A percentile compares a stretch with the other conserved stretches of the same genome.
phyloP scores from a whole-genome alignment of 495 filamentous ascomycete species.

The Aspergillus baeticus region DNA sequence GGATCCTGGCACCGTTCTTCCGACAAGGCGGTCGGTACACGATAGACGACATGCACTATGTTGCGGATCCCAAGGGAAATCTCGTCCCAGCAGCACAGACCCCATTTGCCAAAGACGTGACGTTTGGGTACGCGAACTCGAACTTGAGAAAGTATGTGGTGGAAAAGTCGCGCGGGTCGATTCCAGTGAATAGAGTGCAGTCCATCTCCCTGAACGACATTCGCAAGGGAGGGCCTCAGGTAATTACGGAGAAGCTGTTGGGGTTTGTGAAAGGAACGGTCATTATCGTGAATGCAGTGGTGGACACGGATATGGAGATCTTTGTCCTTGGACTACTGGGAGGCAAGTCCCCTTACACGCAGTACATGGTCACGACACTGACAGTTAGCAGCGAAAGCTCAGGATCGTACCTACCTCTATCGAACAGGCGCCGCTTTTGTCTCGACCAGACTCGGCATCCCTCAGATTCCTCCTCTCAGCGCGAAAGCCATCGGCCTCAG shows the following conservation, averaged over 20 bases:
- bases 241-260: not conserved
- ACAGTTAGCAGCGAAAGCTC: not conserved
- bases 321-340: conserved; percentile 1
- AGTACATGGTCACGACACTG: not conserved
- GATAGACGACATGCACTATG: not conserved
- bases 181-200: not conserved
- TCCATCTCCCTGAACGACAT: not conserved
- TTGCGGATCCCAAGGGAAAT: not conserved
- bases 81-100: not conserved
- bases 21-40: not conserved
- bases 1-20: conserved; percentile 1
- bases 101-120: not conserved
- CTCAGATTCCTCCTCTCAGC: not conserved
- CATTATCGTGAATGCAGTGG: conserved; percentile 1
- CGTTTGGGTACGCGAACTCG: not conserved
- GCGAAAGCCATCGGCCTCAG: not conserved
- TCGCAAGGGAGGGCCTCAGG: not conserved
- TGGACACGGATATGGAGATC: conserved; percentile 4
- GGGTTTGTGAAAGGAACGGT: not conserved
- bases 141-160: conserved; percentile 1
- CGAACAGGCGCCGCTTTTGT: conserved; percentile 1
- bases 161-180: conserved; percentile 1
- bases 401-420: not conserved
- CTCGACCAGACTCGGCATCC: not conserved
- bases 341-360: not conserved